A percentile compares a stretch with the other conserved stretches of the same genome.
phyloP scores from a whole-genome alignment of 1,139 yeast genomes.

The Barnettozyma hawaiiensis region DNA sequence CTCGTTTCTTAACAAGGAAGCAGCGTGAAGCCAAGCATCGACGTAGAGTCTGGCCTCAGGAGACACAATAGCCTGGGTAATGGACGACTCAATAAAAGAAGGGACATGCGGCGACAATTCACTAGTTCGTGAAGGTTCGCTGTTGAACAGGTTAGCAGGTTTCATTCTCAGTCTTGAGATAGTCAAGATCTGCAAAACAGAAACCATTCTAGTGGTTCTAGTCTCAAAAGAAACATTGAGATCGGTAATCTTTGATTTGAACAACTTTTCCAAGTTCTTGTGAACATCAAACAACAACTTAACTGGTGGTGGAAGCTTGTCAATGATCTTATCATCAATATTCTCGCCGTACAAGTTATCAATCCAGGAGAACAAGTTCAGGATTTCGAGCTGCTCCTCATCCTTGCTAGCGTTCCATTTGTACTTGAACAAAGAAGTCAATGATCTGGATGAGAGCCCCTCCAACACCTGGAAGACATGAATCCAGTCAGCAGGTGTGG shows the following conservation, averaged over 20 bases:
- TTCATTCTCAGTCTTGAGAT: constrained; percentile 67
- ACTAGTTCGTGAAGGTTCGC: constrained; percentile 22
- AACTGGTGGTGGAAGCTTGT: constrained; percentile 65
- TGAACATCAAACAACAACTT: constrained; percentile 64
- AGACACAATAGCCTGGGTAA: constrained; percentile 66
- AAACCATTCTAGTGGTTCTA: constrained; percentile 65
- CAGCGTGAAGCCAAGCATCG: constrained; percentile 57
- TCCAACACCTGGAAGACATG: constrained; percentile 70
- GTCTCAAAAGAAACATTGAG: constrained; percentile 47
- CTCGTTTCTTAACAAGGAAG: constrained; percentile 36
- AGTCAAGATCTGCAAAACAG: constrained; percentile 62
- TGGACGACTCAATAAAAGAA: constrained; percentile 78
- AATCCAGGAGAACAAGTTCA: constrained; percentile 69
- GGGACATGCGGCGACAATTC: constrained; percentile 59
- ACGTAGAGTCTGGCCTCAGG: constrained; percentile 76
- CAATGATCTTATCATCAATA: constrained; percentile 39
- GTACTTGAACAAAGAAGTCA: constrained; percentile 56
- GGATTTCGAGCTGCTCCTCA: constrained; percentile 56
- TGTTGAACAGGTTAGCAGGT: constrained; percentile 47
- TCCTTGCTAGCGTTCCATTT: constrained; percentile 34
- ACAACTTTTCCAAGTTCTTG: constrained; percentile 57
- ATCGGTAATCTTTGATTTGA: constrained; percentile 64
- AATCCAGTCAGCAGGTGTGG: constrained; percentile 75
- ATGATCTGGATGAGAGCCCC: constrained; percentile 47
- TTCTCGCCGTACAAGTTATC: constrained; percentile 45